Evolutionary conservation across 1,284 basidiomycete species (phyloP).

Genomic region (Sanghuangporus sanghuang): DNA sequence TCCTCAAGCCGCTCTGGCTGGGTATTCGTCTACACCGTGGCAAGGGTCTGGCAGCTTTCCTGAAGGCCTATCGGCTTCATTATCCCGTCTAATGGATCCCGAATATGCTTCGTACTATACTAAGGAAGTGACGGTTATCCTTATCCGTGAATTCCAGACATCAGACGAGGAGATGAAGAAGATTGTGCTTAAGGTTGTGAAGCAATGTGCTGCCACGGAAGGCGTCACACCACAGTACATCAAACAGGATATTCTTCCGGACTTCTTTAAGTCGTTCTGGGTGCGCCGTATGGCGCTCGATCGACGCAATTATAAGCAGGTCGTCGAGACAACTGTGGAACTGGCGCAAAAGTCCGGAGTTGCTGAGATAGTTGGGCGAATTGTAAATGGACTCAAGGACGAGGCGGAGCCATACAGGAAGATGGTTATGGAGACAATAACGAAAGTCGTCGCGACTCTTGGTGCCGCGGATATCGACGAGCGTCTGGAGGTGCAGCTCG

Average conservation of each 20-base stretch:
- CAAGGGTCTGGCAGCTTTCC: constrained; percentile 95
- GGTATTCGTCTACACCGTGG: constrained; percentile 98
- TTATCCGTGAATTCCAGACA: constrained; percentile 98
- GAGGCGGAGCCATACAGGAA: constrained; percentile 96
- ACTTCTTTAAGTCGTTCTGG: constrained; percentile 99
- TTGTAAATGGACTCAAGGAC: constrained; percentile 97
- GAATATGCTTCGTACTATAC: constrained; percentile 99
- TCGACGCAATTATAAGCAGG: constrained; percentile 92
- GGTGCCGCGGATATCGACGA: constrained; percentile 98
- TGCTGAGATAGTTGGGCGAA: constrained; percentile 89
- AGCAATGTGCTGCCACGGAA: constrained; percentile 97
- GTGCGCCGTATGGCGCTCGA: constrained; percentile 97
- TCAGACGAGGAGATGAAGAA: constrained; percentile 99
- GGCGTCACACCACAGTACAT: constrained; percentile 93
- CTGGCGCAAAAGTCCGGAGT: constrained; percentile 96
- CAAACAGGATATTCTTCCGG: constrained; percentile 96
- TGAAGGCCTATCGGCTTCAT: constrained; percentile 99
- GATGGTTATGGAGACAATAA: constrained; percentile 99
- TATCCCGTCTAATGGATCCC: constrained; percentile 98
- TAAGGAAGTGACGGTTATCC: constrained; percentile 94
- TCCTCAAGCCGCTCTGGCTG: constrained; percentile 96
- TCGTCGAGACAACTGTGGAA: constrained; percentile 98
- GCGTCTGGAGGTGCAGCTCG: constrained; percentile 87
- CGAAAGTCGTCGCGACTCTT: constrained; percentile 88
- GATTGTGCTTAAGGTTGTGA: constrained; percentile 98